Conservation (phyloP, 306 rosid genomes). For the Prunus mume region DNA sequence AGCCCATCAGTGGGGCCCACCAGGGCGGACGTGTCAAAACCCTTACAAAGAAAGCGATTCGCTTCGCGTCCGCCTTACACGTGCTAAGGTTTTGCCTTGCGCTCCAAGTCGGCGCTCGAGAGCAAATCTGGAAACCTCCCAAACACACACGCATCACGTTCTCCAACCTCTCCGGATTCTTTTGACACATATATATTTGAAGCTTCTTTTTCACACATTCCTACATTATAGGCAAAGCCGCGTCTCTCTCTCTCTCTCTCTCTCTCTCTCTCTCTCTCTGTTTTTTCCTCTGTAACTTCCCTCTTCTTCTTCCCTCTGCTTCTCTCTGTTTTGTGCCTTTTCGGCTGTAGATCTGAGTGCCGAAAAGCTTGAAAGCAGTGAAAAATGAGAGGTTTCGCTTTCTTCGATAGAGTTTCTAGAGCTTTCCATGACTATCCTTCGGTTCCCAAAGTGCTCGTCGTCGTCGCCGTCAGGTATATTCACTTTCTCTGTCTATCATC, state of each 20-base stretch:
- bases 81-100: slow-evolving; percentile 37
- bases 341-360: slow-evolving; percentile 24
- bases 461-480: slow-evolving; percentile 67
- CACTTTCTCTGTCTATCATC: not conserved
- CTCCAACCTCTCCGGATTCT: slow-evolving; percentile 37
- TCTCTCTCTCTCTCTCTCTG: not conserved
- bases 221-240: not conserved
- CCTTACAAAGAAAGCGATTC: not conserved
- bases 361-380: not conserved
- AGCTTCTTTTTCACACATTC: not conserved
- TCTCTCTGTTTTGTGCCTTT: slow-evolving; percentile 1
- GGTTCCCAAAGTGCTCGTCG: slow-evolving; percentile 50
- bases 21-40: slow-evolving; percentile 3
- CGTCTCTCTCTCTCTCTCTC: not conserved
- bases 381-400: slow-evolving; percentile 41
- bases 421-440: slow-evolving; percentile 48
- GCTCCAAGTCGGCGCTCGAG: slow-evolving; percentile 33
- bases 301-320: not conserved
- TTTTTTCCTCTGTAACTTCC: not conserved
- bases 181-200: not conserved
- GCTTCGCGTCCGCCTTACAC: not conserved
- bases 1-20: not conserved
- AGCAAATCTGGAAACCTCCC: slow-evolving; percentile 20
- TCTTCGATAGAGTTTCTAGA: slow-evolving; percentile 46
- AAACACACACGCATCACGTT: slow-evolving; percentile 1